Base-by-base conservation (phyloP, 1,284 basidiomycete genomes). In the Cryptococcus deneoformans region DNA sequence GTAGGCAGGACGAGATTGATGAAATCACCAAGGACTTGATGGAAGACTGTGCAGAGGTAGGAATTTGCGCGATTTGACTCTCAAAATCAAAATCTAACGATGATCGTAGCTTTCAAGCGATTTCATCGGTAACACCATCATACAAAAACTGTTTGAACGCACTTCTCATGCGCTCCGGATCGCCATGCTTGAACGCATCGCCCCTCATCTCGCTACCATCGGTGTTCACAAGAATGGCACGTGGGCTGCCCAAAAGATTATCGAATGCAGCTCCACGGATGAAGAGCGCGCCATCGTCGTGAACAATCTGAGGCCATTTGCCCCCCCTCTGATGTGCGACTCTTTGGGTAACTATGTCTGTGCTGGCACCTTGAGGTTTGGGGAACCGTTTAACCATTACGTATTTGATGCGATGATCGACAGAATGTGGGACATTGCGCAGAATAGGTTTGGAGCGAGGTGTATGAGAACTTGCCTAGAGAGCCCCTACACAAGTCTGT, bases 171-270 rank as follows among this genome's bases (percentile, higher is more conserved):
- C 71, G 2, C 86, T 92, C 50, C 85, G 94, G 65, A 83, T 90
- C 63, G 85, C 86, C 14, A 93, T 99, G 90, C 82, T 99, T 47
- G 92, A 98, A 71, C 87, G 92, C 48, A 88, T 99, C 58, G 86
- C 88, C 2, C 96, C 96, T 53, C 90, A 96, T 75, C 82, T 99
- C 29, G 96, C 95, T 34, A 92, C 92, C 84, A 96, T 98, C 64
- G 96, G 96, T 50, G 93, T 95, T 52, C 96, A 99, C 82, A 99
- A 99, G 81, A 99, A 99, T 69, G 96, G 96, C 43, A 99, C 96
- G 0, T 99, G 96, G 96, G 95, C 96, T 0, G 95, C 94, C 2
- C 96, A 99, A 78, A 96, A 96, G 83, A 95, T 98, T 72, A 98
- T 99, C 64, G 94, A 98, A 79, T 95, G 92, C 65, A 89, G 94